Percentiles rank a stretch among this genome's conserved stretches.
These are phyloP conservation scores for Berkeleyomyces basicola DNA, from an alignment of 2,329 filamentous ascomycete species.

Conservation along the genomic window DNA sequence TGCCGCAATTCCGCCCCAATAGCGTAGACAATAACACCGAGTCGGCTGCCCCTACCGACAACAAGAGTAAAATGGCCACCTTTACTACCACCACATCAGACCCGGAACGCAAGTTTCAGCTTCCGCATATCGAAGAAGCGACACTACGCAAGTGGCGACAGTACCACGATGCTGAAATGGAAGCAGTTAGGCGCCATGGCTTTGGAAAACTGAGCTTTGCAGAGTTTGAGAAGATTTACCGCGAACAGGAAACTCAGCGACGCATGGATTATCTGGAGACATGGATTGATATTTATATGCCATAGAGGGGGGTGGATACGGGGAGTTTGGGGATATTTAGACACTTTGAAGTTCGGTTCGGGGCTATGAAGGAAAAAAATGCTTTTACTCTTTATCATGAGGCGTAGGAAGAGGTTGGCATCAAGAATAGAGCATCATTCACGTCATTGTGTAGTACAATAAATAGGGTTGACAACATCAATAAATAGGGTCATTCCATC, in stretches of 20 bases:
- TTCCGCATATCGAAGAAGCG: slow-evolving; percentile 3
- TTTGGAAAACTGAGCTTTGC: slow-evolving; percentile 60
- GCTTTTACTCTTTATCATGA: too few species aligned
- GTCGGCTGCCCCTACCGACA: background rate
- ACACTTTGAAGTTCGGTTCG: background rate
- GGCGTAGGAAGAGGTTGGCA: too few species aligned
- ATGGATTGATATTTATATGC: slow-evolving; percentile 76
- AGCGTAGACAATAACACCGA: slow-evolving; percentile 17
- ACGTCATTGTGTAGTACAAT: too few species aligned
- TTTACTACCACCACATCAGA: slow-evolving; percentile 8
- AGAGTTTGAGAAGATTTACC: slow-evolving; percentile 67
- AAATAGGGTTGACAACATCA: too few species aligned
- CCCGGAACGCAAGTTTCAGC: background rate
- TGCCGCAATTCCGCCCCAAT: slow-evolving; percentile 54
- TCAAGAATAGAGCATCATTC: too few species aligned
- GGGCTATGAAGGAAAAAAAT: too few species aligned
- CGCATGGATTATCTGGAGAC: slow-evolving; percentile 66
- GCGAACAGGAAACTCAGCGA: slow-evolving; percentile 43
- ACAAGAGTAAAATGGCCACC: slow-evolving; percentile 7
- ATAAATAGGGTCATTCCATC: background rate
- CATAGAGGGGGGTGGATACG: slow-evolving; percentile 22
- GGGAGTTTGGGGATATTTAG: background rate
- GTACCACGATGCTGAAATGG: slow-evolving; percentile 48
- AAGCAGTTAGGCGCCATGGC: slow-evolving; percentile 57
- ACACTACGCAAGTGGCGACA: slow-evolving; percentile 33